Evolutionary conservation across 2,329 filamentous ascomycete genomes (phyloP).

Genomic region (Myriosclerotinia scirpicola): DNA sequence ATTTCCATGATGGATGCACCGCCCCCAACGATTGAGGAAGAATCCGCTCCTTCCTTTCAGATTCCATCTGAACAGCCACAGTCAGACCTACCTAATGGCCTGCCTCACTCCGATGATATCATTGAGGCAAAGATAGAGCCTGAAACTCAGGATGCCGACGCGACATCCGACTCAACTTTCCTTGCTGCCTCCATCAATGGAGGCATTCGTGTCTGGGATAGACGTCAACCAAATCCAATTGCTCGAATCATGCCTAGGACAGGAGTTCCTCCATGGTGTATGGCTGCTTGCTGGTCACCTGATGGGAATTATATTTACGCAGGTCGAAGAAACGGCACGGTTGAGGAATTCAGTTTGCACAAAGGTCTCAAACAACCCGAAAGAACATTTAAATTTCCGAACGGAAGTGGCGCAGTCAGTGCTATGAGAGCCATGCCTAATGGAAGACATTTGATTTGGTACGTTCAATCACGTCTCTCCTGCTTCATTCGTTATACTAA

Average conservation of each 20-base stretch:
- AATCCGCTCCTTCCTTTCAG: constrained; percentile 23
- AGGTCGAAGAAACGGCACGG: constrained; percentile 82
- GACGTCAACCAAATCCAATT: constrained; percentile 71
- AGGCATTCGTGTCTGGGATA: constrained; percentile 89
- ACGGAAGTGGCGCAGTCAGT: constrained; percentile 85
- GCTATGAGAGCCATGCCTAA: constrained; percentile 90
- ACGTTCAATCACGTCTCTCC: constrained; percentile 38
- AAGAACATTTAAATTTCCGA: constrained; percentile 81
- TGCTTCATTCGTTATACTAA: constrained; percentile 2
- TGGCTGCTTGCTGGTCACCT: constrained; percentile 94
- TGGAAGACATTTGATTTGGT: constrained; percentile 86
- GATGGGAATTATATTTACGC: constrained; percentile 96
- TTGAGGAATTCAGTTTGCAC: constrained; percentile 90
- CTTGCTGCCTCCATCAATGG: constrained; percentile 87
- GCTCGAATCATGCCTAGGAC: constrained; percentile 74
- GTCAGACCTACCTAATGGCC: constrained; percentile 27
- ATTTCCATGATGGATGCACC: constrained; percentile 31
- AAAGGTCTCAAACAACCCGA: constrained; percentile 74
- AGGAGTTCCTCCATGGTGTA: constrained; percentile 91
- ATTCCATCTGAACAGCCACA: constrained; percentile 25
- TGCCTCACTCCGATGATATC: constrained; percentile 25
- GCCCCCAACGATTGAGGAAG: constrained; percentile 27
- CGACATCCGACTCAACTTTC: constrained; percentile 75
- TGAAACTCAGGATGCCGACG: constrained; percentile 52
- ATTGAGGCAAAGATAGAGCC: constrained; percentile 32